Evolutionary conservation across 805 yeast species (phyloP).

Genomic region (Ogataea nakhonphanomensis): DNA sequence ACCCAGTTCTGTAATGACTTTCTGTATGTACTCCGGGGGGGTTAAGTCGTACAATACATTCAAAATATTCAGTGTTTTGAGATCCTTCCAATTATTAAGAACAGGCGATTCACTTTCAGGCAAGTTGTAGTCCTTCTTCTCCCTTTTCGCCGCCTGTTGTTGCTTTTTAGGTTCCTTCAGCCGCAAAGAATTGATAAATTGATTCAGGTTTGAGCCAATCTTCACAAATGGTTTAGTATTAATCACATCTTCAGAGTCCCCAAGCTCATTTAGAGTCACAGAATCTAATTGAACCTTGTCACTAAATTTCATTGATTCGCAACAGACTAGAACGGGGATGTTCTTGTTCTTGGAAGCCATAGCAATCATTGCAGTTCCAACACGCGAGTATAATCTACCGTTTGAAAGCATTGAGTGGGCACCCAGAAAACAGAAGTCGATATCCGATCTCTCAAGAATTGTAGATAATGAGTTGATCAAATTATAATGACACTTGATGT

Average conservation of each 20-base stretch:
- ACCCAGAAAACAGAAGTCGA: constrained; percentile 88
- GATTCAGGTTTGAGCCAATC: constrained; percentile 62
- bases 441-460: constrained; percentile 63
- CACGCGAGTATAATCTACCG: constrained; percentile 89
- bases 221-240: constrained; percentile 54
- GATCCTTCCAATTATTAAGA: constrained; percentile 59
- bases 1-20: constrained; percentile 94
- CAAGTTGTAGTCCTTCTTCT: constrained; percentile 11
- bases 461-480: constrained; percentile 76
- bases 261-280: constrained; percentile 90
- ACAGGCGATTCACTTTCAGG: constrained; percentile 36
- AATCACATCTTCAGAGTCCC: constrained; percentile 71
- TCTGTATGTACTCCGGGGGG: constrained; percentile 89
- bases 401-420: constrained; percentile 97
- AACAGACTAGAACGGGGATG: constrained; percentile 92
- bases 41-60: constrained; percentile 91
- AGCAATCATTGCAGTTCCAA: constrained; percentile 91
- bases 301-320: constrained; percentile 91
- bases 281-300: constrained; percentile 95
- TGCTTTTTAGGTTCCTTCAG: constrained; percentile 21
- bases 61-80: constrained; percentile 65
- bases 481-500: constrained; percentile 74
- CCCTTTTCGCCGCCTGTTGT: constrained; percentile 5
- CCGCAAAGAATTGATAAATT: constrained; percentile 47
- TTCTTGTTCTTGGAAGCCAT: constrained; percentile 85